Base-by-base conservation (phyloP, 768 basidiomycete genomes). In the Coprinopsis marcescibilis region DNA sequence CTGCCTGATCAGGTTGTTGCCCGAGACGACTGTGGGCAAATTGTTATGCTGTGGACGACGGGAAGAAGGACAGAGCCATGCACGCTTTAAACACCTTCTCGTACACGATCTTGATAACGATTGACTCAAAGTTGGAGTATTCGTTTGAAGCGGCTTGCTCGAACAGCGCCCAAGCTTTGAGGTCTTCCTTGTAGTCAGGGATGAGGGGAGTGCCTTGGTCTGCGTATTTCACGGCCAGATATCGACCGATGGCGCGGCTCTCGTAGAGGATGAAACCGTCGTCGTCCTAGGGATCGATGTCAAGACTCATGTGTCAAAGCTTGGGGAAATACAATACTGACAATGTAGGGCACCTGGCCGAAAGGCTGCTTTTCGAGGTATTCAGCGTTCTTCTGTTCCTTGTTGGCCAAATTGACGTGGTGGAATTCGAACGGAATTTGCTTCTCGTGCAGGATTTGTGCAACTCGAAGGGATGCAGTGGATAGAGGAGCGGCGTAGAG, bases 201-300 rank as follows among this genome's bases (percentile, higher is more conserved):
- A 79, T 62, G 23, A 83, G 67, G 11, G 41, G 43, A 15, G 71
- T 67, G 19, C 77, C 78, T 50, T 78, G 69, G 42, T 60, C 48
- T 2, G 69, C 55, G 52, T 78, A 76, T 56, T 81, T 82, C 41
- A 57, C 59, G 35, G 67, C 72, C 52, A 83, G 54, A 59, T 83
- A 85, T 13, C 76, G 72, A 36, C 57, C 59, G 48, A 83, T 81
- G 1, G 80, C 80, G 24, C 80, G 74, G 26, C 72, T 72, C 51
- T 82, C 80, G 62, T 70, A 82, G 17, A 86, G 53, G 46, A 72
- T 65, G 60, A 83, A 75, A 2, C 79, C 79, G 32, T 77, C 75
- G n/a, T 80, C 77, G 45, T 75, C 61, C 70, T 73, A 25, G 24
- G 23, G 25, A 33, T 3, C 19, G 2, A 17, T 30, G 15, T n/a